Percentiles rank a stretch among this genome's conserved stretches.
Evolutionary conservation across 1,284 basidiomycete species (phyloP).

Genomic region (Tranzscheliella williamsii): DNA sequence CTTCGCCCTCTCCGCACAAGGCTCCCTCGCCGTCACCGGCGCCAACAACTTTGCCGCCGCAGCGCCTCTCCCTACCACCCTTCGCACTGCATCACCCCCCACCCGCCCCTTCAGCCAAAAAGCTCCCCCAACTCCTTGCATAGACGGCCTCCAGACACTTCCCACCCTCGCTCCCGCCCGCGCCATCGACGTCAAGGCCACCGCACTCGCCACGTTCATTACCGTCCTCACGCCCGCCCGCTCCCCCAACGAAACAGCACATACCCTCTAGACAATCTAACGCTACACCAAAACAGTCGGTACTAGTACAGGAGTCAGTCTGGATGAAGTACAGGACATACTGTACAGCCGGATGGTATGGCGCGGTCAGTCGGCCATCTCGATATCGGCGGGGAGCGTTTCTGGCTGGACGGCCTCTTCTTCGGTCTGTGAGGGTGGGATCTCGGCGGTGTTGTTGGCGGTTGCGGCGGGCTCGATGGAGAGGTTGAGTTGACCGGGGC

Average conservation of each 20-base stretch:
- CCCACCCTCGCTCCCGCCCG: neutral
- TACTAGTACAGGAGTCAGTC: neutral
- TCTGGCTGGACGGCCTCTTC: neutral
- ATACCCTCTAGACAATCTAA: too few relatives aligned
- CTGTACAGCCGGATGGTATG: too few relatives aligned
- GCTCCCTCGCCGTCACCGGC: conserved; percentile 5
- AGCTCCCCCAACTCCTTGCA: conserved; percentile 11
- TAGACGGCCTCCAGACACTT: conserved; percentile 12
- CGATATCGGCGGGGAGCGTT: conserved; percentile 6
- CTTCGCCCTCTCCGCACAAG: neutral
- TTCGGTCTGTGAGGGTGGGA: neutral
- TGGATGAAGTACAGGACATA: too few relatives aligned
- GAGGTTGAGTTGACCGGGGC: neutral
- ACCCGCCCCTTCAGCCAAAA: conserved; percentile 22
- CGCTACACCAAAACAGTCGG: neutral
- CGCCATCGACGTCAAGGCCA: conserved; percentile 10
- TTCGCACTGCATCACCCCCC: too few relatives aligned
- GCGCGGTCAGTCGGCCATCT: conserved; percentile 28
- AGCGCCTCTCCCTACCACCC: too few relatives aligned
- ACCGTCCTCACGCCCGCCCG: too few relatives aligned
- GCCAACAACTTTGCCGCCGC: conserved; percentile 7
- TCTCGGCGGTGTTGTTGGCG: neutral
- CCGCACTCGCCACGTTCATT: conserved; percentile 10
- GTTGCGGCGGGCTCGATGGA: conserved; percentile 2
- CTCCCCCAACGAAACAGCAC: too few relatives aligned